These are phyloP conservation scores for Jimgerdemannia flammicorona DNA, from an alignment of 192 early-diverging fungal genomes.

Conservation along the genomic window DNA sequence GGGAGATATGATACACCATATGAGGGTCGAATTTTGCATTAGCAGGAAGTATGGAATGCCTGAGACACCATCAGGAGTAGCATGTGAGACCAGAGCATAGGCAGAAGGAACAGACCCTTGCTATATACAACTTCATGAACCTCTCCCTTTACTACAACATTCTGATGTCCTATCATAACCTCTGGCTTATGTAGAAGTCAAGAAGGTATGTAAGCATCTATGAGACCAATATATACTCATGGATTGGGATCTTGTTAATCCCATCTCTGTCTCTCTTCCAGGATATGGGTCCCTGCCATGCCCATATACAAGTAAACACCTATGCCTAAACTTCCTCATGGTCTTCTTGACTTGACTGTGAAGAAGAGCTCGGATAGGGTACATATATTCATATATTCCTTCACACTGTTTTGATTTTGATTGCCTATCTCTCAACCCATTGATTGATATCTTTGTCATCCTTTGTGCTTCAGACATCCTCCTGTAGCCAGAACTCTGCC, in stretches of 20 bases:
- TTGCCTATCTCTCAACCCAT: neutral
- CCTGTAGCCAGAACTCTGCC: neutral
- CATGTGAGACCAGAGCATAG: conserved; percentile 33
- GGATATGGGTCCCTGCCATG: neutral
- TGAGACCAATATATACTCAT: neutral
- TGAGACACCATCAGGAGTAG: conserved; percentile 27
- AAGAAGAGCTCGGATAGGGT: neutral
- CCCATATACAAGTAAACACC: neutral
- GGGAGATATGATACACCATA: neutral
- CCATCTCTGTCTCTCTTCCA: neutral
- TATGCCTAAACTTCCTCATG: neutral
- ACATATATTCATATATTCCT: neutral
- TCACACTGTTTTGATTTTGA: neutral
- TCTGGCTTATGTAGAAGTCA: conserved; percentile 52
- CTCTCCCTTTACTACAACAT: conserved; percentile 48
- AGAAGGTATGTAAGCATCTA: conserved; percentile 13
- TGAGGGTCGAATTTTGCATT: neutral
- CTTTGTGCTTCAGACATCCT: neutral
- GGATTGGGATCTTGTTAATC: neutral
- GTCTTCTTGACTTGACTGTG: neutral
- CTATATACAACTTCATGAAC: conserved; percentile 40
- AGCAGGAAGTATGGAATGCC: neutral
- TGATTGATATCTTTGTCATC: neutral
- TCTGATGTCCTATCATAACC: conserved; percentile 52
- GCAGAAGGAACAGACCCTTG: conserved; percentile 41